Evolutionary conservation across 176 grass and related monocot genomes (phyloP).

Genomic region (Juncus effusus): DNA sequence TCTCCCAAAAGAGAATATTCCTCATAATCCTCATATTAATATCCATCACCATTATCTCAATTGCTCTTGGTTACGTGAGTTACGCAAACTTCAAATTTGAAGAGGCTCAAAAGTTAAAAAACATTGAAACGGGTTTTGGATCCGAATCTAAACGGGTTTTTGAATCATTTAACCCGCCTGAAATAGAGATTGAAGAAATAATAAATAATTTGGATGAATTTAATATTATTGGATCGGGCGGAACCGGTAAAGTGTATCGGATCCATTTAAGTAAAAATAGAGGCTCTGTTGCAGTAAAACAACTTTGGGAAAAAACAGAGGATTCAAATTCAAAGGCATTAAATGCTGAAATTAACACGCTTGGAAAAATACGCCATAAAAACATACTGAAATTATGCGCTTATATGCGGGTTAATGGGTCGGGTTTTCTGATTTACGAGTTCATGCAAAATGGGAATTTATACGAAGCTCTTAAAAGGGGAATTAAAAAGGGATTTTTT

Average conservation of each 20-base stretch:
- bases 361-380: constrained; percentile 55
- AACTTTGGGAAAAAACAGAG: constrained; percentile 36
- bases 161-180: constrained; percentile 51
- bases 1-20: constrained; percentile 33
- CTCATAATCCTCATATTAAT: constrained; percentile 39
- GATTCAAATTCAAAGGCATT: constrained; percentile 42
- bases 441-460: constrained; percentile 70
- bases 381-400: constrained; percentile 80
- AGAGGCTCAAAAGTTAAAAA: constrained; percentile 37
- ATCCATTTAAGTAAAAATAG: constrained; percentile 55
- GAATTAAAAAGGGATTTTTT: constrained; percentile 38
- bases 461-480: constrained; percentile 55
- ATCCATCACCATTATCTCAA: constrained; percentile 48
- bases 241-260: constrained; percentile 59
- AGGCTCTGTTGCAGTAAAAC: constrained; percentile 60
- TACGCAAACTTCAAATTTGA: constrained; percentile 76
- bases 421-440: constrained; percentile 60
- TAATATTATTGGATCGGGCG: constrained; percentile 56
- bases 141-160: constrained; percentile 52
- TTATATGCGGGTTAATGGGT: constrained; percentile 39
- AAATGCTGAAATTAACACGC: constrained; percentile 43
- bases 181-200: constrained; percentile 49
- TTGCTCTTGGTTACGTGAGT: constrained; percentile 47
- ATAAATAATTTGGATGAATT: constrained; percentile 41
- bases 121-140: constrained; percentile 33